Evolutionary conservation across 257 asterid species (phyloP).

Genomic region (Marsdenia floribunda): DNA sequence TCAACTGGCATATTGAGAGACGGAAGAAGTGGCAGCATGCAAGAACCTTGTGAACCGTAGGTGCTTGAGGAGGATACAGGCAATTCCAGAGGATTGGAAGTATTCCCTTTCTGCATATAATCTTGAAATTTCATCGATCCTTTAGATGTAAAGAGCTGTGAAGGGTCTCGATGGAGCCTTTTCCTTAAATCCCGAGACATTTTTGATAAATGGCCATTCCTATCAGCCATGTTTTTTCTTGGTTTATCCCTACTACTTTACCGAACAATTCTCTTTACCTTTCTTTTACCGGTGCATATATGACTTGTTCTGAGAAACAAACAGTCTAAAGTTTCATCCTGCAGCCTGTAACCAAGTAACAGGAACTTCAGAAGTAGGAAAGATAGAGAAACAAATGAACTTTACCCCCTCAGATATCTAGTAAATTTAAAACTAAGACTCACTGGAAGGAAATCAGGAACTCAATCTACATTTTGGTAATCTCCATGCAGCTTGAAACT

Average conservation of each 20-base stretch:
- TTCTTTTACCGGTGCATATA: constrained; percentile 35
- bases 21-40: constrained; percentile 54
- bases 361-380: not conserved
- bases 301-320: not conserved
- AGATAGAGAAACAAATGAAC: not conserved
- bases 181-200: constrained; percentile 25
- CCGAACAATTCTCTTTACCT: constrained; percentile 37
- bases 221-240: constrained; percentile 16
- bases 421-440: not conserved
- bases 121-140: constrained; percentile 21
- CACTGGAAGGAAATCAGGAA: not conserved
- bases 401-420: not conserved
- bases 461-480: no score
- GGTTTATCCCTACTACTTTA: constrained; percentile 28
- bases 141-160: constrained; percentile 23
- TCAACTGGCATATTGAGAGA: constrained; percentile 38
- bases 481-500: no score
- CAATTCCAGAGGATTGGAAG: constrained; percentile 19
- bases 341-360: not conserved
- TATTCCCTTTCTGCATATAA: constrained; percentile 19
- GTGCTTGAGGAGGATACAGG: constrained; percentile 18
- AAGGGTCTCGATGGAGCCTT: constrained; percentile 14
- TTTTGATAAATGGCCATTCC: constrained; percentile 13
- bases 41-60: constrained; percentile 23
- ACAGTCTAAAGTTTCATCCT: not conserved